Base-by-base conservation (phyloP, 2,329 filamentous ascomycete genomes). In the Pyrenophora graminea region DNA sequence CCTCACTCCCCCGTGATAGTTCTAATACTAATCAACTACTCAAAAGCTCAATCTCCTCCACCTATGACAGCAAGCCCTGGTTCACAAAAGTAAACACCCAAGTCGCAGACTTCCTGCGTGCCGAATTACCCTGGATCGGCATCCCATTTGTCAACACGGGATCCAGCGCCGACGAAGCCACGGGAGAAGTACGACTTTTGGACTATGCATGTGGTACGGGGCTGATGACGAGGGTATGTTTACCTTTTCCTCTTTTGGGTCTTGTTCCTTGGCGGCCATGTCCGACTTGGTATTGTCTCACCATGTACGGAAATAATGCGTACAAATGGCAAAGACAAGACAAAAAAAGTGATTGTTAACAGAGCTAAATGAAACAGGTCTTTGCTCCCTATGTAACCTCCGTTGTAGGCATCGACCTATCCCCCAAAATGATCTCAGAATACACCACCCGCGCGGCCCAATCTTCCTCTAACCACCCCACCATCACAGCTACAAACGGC, bases 121-220 rank as follows among this genome's bases (percentile, higher is more conserved):
- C 70, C 3, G 78, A 79, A 27, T 76, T 82, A 5, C 76, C 80
- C 45, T 89, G 88, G 76, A 81, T 90, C 50, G 85, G 84, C 36
- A 80, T 83, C 19, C 77, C 82, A 46, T 85, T 84, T 75, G 70
- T 73, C 38, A 77, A 69, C 23, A 53, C 46, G 1, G 58, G 17
- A 2, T 45, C 58, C 9, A 71, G 71, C 7, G 15, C 15, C 15
- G 66, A 69, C 12, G 67, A 70, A 1, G 66, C 59, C 9, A 66
- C 56, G 7, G 48, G 63, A 21, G 56, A 69, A 39, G 64, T 84
- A 36, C 80, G 80, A 91, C 21, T 46, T n/a, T 17, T 46, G 2
- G 89, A 92, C 68, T 92, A 91, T 71, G 89, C 89, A 13, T 91
- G 88, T 66, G 89, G 89, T 7, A 86, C 86, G 5, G 87, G 87